Evolutionary conservation across 2,329 filamentous ascomycete genomes (phyloP), one percentile per base, ranked within the genome.

Genomic region (Calonectria henricotiae): DNA sequence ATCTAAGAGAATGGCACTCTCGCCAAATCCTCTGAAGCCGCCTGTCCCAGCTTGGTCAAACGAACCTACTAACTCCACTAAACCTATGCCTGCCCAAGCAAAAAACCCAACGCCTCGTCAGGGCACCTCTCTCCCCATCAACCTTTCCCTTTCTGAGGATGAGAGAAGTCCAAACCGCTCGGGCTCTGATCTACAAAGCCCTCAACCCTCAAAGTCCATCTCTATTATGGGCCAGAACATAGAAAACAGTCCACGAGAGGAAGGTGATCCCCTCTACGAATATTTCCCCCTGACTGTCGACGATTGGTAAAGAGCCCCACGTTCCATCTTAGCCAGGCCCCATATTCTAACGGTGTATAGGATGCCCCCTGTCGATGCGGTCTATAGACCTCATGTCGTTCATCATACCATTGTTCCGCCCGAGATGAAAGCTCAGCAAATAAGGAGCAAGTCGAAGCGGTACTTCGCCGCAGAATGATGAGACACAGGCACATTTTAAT

Each of bases 251-350:
- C 87, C 93, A 39, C 83, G 91, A 73, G 94, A 97, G 76, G 92
- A 92, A 75, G 92, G 92, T 0, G 95, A 98, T 82, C 85, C 95
- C 74, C 85, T 98, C 20, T 98, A 98, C 80, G 95, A 98, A 83
- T 98, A 98, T 80, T 98, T 98, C 74, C 95, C 95, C 0, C 86
- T 98, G 17, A 95, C 93, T 60, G 84, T 98, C 69, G 95, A 98
- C 80, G 95, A 98, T 79, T 98, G 93, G 93, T 89, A 80, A 77
- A 83, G 4, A 30, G 65, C 55, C 23, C 41, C 32, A 32, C 37
- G 79, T 7, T 39, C 23, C 46, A 20, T 30, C 44, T 27, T 67
- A 47, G 5, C 43, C n/a, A 41, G 60, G 25, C 44, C 13, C 23
- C 30, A 17, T 44, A 67, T 62, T 65, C 72, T 79, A 71, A 79